Base-by-base conservation (phyloP, 83 land plant species). In the Isoetes engelmannii region DNA sequence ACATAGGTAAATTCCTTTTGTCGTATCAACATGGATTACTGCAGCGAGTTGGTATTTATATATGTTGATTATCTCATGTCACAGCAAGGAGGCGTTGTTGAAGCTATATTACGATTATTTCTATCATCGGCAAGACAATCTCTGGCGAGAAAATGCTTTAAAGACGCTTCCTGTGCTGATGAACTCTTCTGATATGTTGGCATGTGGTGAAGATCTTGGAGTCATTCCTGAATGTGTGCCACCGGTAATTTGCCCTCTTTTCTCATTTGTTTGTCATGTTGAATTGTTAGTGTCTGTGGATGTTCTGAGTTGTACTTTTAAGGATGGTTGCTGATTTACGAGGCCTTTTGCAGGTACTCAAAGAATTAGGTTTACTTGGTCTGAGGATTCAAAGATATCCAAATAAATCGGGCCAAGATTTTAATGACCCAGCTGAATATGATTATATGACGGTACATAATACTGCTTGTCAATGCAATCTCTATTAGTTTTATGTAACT, bases 201-300 rank as follows among this genome's bases (percentile, higher is more conserved):
- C 97, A 54, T 94, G 99, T 81, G 99, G 99, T 69, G 99, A 94
- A 73, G 99, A 94, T 75, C 90, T 94, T 63, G 99, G 99, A 20
- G 65, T 94, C 48, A 82, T 94, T 77, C 99, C 99, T 43, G 86
- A 90, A 37, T 90, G 97, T 74, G 97, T 94, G 17, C 93, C 84
- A 74, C 99, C 96, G 67, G 96, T 94, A 86, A 58, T 28, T 28
- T 28, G 37, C 0, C 37, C 2, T 28, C 37, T 28, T 2, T 2
- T 28, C 37, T 28, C 0, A 28, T 28, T 28, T 28, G 37, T 0
- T 28, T 28, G 37, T 28, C 37, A 28, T 28, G 37, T 28, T 28
- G 37, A 28, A 28, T 28, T 28, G 37, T 28, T 28, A 28, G 37
- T 28, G 37, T 28, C 37, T 28, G 2, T 28, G 37, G 37, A 28